phyloP scores from a whole-genome alignment of 2,329 filamentous ascomycete species.

The Domatiomyces catenatus region DNA sequence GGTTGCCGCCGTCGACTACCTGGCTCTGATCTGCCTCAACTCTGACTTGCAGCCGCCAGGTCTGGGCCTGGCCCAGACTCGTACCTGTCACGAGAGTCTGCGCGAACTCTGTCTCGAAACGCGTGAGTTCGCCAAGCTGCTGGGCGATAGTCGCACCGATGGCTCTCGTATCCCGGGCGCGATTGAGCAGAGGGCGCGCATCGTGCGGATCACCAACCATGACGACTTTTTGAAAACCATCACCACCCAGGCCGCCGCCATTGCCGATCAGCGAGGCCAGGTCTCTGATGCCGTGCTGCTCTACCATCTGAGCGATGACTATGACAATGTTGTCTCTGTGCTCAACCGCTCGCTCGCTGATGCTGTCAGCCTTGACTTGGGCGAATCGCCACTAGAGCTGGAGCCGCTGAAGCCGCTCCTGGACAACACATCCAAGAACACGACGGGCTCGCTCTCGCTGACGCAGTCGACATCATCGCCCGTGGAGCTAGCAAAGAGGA shows the following conservation, averaged over 20 bases:
- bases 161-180: conserved; percentile 72
- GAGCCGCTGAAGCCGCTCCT: conserved; percentile 57
- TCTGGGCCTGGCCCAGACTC: conserved; percentile 59
- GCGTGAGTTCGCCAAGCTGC: conserved; percentile 80
- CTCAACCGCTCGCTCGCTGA: conserved; percentile 83
- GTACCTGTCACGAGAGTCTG: conserved; percentile 79
- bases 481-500: conserved; percentile 45
- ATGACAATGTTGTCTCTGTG: conserved; percentile 82
- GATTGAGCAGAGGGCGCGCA: conserved; percentile 66
- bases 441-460: conserved; percentile 37
- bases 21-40: conserved; percentile 82
- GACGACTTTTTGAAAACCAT: conserved; percentile 82
- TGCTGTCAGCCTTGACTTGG: conserved; percentile 71
- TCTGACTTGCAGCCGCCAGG: conserved; percentile 56
- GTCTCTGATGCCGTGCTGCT: conserved; percentile 87
- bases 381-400: conserved; percentile 61
- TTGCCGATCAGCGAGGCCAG: conserved; percentile 76
- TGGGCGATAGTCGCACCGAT: conserved; percentile 79
- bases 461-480: conserved; percentile 51
- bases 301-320: conserved; percentile 88
- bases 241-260: conserved; percentile 77
- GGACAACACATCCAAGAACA: conserved; percentile 22
- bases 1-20: conserved; percentile 82
- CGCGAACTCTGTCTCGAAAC: conserved; percentile 94
- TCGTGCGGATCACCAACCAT: conserved; percentile 68